These are phyloP conservation scores for Fusarium mundagurra DNA, from an alignment of 2,329 filamentous ascomycete species.

Conservation along the genomic window DNA sequence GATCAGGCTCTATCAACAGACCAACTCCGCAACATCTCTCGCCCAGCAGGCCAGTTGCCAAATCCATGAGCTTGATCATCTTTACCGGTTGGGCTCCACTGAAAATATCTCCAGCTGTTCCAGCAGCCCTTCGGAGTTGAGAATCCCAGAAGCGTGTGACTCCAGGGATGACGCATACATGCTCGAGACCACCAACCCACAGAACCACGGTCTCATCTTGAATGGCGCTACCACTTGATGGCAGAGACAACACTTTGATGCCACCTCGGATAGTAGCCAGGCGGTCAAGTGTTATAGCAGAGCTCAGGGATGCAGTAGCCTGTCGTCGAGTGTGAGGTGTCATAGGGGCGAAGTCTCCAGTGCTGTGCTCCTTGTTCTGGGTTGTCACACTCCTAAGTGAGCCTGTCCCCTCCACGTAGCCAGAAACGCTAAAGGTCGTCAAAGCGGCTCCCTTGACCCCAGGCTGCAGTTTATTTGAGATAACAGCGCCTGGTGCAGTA, in stretches of 20 bases:
- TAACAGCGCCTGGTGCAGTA: slow-evolving; percentile 50
- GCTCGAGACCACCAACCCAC: slow-evolving; percentile 66
- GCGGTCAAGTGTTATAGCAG: slow-evolving; percentile 59
- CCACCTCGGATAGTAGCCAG: slow-evolving; percentile 63
- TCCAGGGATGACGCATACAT: slow-evolving; percentile 65
- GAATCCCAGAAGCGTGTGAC: slow-evolving; percentile 69
- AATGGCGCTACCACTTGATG: slow-evolving; percentile 53
- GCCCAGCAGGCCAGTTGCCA: slow-evolving; percentile 64
- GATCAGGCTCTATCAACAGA: slow-evolving; percentile 53
- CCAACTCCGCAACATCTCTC: slow-evolving; percentile 65
- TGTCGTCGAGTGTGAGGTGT: slow-evolving; percentile 69
- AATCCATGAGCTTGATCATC: slow-evolving; percentile 65
- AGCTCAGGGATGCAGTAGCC: slow-evolving; percentile 56
- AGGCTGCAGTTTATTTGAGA: slow-evolving; percentile 61
- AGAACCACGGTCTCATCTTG: slow-evolving; percentile 65
- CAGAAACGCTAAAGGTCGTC: slow-evolving; percentile 66
- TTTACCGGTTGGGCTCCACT: slow-evolving; percentile 63
- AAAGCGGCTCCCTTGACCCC: slow-evolving; percentile 67
- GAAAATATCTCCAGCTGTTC: slow-evolving; percentile 65
- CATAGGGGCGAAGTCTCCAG: slow-evolving; percentile 69
- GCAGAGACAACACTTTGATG: slow-evolving; percentile 59
- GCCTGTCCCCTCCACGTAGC: slow-evolving; percentile 69
- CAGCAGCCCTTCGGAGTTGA: slow-evolving; percentile 61
- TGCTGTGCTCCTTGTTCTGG: slow-evolving; percentile 50
- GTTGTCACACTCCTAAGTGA: slow-evolving; percentile 57